These are phyloP conservation scores for Gastrodia elata DNA, from an alignment of 106 monocot species.

Conservation along the genomic window DNA sequence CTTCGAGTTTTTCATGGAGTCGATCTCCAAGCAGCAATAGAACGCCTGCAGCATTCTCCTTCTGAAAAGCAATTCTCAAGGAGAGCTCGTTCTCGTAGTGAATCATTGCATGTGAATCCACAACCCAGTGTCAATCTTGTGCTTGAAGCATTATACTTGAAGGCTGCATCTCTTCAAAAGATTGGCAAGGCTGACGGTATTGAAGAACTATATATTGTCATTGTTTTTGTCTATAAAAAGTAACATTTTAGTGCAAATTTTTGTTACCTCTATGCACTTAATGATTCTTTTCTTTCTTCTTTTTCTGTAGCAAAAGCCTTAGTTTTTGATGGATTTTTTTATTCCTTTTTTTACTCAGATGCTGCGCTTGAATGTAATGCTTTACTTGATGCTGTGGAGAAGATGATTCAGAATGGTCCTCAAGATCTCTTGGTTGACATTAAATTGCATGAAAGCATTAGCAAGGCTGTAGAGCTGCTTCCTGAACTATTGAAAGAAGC, in stretches of 20 bases:
- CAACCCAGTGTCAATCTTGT: slow-evolving; percentile 52
- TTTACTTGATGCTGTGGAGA: slow-evolving; percentile 67
- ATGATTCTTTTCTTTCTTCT: not conserved
- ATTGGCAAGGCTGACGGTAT: slow-evolving; percentile 68
- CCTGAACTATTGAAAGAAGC: slow-evolving; percentile 95
- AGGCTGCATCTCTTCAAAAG: slow-evolving; percentile 58
- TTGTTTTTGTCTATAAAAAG: not conserved
- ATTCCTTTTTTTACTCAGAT: slow-evolving; percentile 27
- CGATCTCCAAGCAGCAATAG: slow-evolving; percentile 72
- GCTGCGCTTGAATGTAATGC: slow-evolving; percentile 66
- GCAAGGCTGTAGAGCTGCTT: slow-evolving; percentile 79
- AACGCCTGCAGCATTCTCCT: slow-evolving; percentile 38
- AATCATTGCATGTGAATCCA: slow-evolving; percentile 26
- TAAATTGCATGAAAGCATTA: slow-evolving; percentile 74
- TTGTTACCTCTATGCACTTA: not conserved
- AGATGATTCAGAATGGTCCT: slow-evolving; percentile 51
- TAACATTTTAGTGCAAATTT: not conserved
- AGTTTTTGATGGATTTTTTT: not conserved
- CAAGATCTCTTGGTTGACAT: slow-evolving; percentile 36
- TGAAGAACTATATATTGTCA: not conserved
- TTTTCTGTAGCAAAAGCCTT: not conserved
- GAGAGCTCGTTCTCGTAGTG: slow-evolving; percentile 31
- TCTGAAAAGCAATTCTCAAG: slow-evolving; percentile 30
- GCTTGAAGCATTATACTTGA: slow-evolving; percentile 75
- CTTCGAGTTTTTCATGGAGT: slow-evolving; percentile 88